Percentiles rank a stretch among this genome's conserved stretches.
These are phyloP conservation scores for Hypoxylon fragiforme DNA, from an alignment of 495 filamentous ascomycete genomes.

Conservation along the genomic window DNA sequence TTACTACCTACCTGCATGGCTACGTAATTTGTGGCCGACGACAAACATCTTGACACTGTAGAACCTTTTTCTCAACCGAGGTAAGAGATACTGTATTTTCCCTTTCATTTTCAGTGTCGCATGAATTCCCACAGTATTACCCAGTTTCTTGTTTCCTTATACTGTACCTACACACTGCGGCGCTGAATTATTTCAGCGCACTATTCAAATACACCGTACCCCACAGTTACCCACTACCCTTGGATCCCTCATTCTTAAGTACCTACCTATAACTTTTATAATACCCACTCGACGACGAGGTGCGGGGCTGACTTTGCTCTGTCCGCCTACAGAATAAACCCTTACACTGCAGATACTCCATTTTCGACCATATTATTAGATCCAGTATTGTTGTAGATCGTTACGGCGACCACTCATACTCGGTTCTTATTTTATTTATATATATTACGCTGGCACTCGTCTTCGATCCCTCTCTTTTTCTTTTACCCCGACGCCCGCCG, in stretches of 20 bases:
- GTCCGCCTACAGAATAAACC: constrained; percentile 30
- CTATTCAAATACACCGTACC: constrained; percentile 14
- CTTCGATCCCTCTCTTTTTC: not conserved
- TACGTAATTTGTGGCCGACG: constrained; percentile 39
- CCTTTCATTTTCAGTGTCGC: constrained; percentile 19
- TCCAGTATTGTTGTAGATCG: not conserved
- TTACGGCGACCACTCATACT: not conserved
- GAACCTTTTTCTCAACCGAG: constrained; percentile 20
- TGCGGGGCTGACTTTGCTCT: constrained; percentile 38
- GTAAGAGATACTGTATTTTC: constrained; percentile 10
- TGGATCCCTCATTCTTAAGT: constrained; percentile 10
- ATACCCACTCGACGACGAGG: constrained; percentile 25
- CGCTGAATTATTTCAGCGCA: constrained; percentile 21
- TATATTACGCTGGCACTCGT: not conserved
- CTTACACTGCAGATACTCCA: not conserved
- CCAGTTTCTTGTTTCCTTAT: not conserved
- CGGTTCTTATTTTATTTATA: not conserved
- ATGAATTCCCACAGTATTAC: not conserved
- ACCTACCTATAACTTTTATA: not conserved
- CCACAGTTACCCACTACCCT: constrained; percentile 20
- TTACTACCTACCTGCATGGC: constrained; percentile 40
- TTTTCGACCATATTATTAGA: not conserved
- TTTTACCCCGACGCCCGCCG: constrained; percentile 16
- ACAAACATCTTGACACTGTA: constrained; percentile 13
- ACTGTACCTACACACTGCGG: not conserved